These are phyloP conservation scores for Haematococcus lacustris DNA, from an alignment of 139 green algal species.

Conservation along the genomic window DNA sequence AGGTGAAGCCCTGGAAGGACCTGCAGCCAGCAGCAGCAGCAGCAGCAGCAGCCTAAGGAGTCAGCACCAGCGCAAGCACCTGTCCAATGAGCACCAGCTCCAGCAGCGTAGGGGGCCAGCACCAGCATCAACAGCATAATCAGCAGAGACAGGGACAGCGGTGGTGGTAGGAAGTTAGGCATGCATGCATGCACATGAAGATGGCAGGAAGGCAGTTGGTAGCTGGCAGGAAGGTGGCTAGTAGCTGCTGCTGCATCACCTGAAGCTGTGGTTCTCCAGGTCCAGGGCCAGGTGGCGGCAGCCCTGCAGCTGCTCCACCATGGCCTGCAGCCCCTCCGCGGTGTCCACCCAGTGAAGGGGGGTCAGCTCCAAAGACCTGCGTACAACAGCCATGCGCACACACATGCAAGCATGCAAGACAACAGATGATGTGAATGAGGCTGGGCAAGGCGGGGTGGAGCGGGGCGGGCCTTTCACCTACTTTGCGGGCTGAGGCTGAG, in stretches of 20 bases:
- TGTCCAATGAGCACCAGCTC: background rate
- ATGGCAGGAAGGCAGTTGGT: background rate
- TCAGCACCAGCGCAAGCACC: background rate
- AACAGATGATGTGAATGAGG: background rate
- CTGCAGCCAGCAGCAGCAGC: constrained; percentile 6
- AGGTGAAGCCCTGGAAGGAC: constrained; percentile 78
- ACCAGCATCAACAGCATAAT: background rate
- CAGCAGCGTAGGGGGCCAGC: too few relatives aligned
- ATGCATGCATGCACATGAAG: background rate
- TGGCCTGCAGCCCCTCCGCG: constrained; percentile 17
- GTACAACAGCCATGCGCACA: background rate
- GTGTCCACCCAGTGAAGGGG: constrained; percentile 57
- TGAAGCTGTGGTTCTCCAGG: constrained; percentile 77
- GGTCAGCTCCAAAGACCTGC: constrained; percentile 27
- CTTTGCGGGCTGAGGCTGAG: background rate
- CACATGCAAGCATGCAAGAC: background rate
- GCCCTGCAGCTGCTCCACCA: constrained; percentile 38
- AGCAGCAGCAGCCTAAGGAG: background rate
- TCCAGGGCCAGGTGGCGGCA: constrained; percentile 73
- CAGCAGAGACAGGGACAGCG: background rate
- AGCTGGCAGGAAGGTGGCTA: background rate
- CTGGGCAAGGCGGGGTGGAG: background rate
- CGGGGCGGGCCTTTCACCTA: background rate
- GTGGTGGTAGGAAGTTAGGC: background rate
- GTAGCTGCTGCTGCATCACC: background rate